Conservation (phyloP, 2,329 filamentous ascomycete species). For the Cercospora berteroae region DNA sequence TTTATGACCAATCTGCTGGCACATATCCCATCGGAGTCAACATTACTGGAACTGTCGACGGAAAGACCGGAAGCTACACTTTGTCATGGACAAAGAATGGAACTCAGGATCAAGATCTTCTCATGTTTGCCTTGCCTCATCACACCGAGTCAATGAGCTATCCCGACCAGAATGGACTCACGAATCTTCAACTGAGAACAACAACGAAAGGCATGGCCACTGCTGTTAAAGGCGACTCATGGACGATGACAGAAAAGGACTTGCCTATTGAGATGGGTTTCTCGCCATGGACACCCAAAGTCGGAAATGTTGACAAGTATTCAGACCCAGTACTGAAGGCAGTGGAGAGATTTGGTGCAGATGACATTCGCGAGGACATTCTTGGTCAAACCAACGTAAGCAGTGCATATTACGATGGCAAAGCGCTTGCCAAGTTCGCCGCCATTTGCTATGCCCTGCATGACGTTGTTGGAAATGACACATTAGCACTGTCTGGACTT, state of each 20-base stretch:
- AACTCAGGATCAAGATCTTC: slow-evolving; percentile 56
- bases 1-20: slow-evolving; percentile 75
- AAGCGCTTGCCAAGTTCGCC: slow-evolving; percentile 46
- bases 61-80: slow-evolving; percentile 65
- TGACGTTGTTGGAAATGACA: slow-evolving; percentile 53
- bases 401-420: slow-evolving; percentile 93
- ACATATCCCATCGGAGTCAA: slow-evolving; percentile 66
- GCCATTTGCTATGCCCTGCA: slow-evolving; percentile 47
- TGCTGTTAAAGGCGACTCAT: slow-evolving; percentile 67
- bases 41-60: slow-evolving; percentile 62
- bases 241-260: slow-evolving; percentile 73
- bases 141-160: slow-evolving; percentile 73
- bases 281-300: slow-evolving; percentile 66
- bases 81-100: slow-evolving; percentile 74
- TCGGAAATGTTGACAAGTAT: slow-evolving; percentile 33
- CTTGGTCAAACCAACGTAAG: slow-evolving; percentile 68
- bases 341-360: slow-evolving; percentile 60
- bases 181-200: slow-evolving; percentile 64
- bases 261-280: slow-evolving; percentile 75
- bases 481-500: slow-evolving; percentile 49
- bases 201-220: slow-evolving; percentile 81
- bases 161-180: slow-evolving; percentile 49
- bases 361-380: slow-evolving; percentile 75
- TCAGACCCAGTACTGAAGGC: slow-evolving; percentile 9
- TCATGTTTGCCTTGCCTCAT: slow-evolving; percentile 88